These are phyloP conservation scores for Blastocladiella britannica DNA, from an alignment of 192 early-diverging fungal species.

Conservation along the genomic window DNA sequence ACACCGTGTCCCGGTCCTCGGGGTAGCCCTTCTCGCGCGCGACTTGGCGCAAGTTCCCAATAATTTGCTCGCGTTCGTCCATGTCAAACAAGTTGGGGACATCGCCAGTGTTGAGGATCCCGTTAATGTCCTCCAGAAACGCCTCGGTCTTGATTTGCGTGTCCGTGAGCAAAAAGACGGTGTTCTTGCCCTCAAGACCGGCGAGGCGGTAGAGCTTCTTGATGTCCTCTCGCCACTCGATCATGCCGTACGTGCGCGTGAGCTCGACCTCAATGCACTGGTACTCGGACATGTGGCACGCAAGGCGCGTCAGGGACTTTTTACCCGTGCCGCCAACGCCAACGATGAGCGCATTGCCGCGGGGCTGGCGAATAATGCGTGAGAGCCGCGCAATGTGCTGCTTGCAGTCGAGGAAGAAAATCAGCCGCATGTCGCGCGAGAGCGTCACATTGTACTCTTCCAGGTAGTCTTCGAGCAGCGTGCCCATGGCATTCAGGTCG, in stretches of 20 bases:
- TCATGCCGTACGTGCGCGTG: constrained; percentile 84
- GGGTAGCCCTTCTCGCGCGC: constrained; percentile 82
- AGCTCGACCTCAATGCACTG: constrained; percentile 88
- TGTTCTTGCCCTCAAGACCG: constrained; percentile 93
- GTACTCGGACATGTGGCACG: constrained; percentile 99
- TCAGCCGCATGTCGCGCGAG: constrained; percentile 60
- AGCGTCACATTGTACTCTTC: constrained; percentile 41
- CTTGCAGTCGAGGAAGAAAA: constrained; percentile 90
- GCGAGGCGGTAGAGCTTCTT: constrained; percentile 63
- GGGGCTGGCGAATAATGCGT: constrained; percentile 88
- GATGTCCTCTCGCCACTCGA: constrained; percentile 96
- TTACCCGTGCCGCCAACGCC: constrained; percentile 95
- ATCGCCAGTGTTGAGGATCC: constrained; percentile 90
- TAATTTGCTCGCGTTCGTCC: constrained; percentile 79
- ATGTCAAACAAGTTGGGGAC: constrained; percentile 97
- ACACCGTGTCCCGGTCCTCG: constrained; percentile 83
- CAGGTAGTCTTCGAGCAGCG: constrained; percentile 99
- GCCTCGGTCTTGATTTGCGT: constrained; percentile 87
- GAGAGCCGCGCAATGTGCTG: constrained; percentile 96
- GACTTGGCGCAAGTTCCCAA: constrained; percentile 85
- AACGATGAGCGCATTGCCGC: constrained; percentile 94
- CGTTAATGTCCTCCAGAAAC: constrained; percentile 99
- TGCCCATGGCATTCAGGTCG: constrained; percentile 78
- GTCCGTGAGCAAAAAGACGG: constrained; percentile 95
- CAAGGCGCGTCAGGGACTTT: constrained; percentile 91